Conservation (phyloP, 768 basidiomycete genomes). For the Kwoniella sp. region DNA sequence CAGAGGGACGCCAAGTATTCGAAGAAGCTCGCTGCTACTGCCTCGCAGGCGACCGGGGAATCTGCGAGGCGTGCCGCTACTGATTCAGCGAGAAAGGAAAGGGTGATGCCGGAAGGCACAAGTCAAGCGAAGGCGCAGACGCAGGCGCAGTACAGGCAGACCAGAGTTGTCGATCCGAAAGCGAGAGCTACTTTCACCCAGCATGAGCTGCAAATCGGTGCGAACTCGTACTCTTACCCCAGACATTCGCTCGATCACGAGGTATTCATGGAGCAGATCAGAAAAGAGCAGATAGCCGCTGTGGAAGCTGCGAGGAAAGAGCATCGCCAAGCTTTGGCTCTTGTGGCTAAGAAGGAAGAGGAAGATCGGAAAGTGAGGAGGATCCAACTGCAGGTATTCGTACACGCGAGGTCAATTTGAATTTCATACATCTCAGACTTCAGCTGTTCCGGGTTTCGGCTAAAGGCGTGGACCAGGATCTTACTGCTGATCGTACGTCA, state of each 20-base stretch:
- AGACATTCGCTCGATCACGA: neutral
- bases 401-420: conserved; percentile 43
- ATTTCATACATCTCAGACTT: neutral
- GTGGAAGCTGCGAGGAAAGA: conserved; percentile 29
- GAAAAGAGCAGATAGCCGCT: conserved; percentile 28
- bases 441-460: too few relatives aligned
- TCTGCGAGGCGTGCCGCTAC: neutral
- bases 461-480: too few relatives aligned
- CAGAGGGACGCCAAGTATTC: conserved; percentile 42
- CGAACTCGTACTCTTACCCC: neutral
- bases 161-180: too few relatives aligned
- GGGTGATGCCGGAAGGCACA: too few relatives aligned
- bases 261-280: conserved; percentile 4
- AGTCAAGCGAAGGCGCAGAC: too few relatives aligned
- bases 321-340: neutral
- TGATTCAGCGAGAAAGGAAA: neutral
- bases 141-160: too few relatives aligned
- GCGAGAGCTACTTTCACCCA: too few relatives aligned
- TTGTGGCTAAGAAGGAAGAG: conserved; percentile 15
- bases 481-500: too few relatives aligned
- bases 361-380: conserved; percentile 28
- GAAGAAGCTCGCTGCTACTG: neutral
- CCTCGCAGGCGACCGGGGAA: neutral
- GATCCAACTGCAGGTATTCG: conserved; percentile 50
- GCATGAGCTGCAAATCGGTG: too few relatives aligned